A percentile compares a stretch with the other conserved stretches of the same genome.
Evolutionary conservation across 1,139 yeast species (phyloP).

Genomic region (Trichomonascaceae sp.): DNA sequence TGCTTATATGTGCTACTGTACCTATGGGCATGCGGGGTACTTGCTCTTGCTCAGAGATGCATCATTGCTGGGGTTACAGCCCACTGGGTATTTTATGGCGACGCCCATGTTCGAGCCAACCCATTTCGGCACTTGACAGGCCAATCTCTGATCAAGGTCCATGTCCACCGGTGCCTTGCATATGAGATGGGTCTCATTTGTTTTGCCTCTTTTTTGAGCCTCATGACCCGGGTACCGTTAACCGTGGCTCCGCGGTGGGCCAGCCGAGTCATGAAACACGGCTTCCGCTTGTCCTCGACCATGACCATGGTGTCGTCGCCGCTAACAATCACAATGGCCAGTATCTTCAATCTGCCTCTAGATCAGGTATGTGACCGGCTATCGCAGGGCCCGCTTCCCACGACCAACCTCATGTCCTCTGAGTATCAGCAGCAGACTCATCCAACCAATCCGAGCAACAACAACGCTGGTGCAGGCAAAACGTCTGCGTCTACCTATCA

Average conservation of each 20-base stretch:
- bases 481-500: conserved; percentile 18
- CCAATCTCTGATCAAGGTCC: background rate
- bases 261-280: background rate
- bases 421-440: too few relatives aligned
- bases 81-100: conserved; percentile 29
- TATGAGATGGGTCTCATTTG: conserved; percentile 29
- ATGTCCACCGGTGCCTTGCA: background rate
- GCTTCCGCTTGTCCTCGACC: background rate
- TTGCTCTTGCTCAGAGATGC: conserved; percentile 27
- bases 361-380: background rate
- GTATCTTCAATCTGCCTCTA: background rate
- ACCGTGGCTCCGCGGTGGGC: conserved; percentile 8
- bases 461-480: background rate
- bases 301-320: background rate
- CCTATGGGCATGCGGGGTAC: conserved; percentile 32
- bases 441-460: background rate
- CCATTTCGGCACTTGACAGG: conserved; percentile 7
- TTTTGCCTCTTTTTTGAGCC: conserved; percentile 21
- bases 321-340: background rate
- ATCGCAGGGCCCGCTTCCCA: background rate
- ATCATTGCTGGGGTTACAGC: conserved; percentile 26
- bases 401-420: too few relatives aligned
- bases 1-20: conserved; percentile 27
- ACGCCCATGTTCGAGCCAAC: conserved; percentile 15
- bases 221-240: conserved; percentile 26